Evolutionary conservation across 257 asterid genomes (phyloP).

Genomic region (Solanum pennellii): DNA sequence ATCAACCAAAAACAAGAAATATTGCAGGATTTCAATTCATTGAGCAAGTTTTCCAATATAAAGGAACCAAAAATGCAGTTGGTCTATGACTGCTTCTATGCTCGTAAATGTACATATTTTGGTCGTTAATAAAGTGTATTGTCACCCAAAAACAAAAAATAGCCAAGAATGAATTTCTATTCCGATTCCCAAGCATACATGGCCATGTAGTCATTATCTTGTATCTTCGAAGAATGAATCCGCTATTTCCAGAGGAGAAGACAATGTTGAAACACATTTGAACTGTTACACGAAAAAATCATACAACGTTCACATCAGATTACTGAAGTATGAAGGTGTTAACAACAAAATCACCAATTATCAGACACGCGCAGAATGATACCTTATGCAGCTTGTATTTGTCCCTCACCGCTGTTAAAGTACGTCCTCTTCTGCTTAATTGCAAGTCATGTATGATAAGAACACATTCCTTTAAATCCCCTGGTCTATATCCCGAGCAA

Average conservation of each 20-base stretch:
- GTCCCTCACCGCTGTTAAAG: conserved; percentile 53
- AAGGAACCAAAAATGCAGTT: not conserved
- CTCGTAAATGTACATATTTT: not conserved
- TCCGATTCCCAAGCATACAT: not conserved
- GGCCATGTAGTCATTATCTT: not conserved
- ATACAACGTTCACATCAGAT: not conserved
- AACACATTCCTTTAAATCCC: conserved; percentile 58
- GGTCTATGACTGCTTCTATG: not conserved
- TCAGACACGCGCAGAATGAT: not conserved
- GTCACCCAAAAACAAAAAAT: not conserved
- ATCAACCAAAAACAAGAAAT: not conserved
- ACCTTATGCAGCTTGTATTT: conserved; percentile 80
- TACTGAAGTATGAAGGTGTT: not conserved
- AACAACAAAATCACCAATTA: not conserved
- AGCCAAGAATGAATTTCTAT: not conserved
- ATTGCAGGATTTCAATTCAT: not conserved
- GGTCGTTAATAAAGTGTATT: not conserved
- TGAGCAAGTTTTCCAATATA: not conserved
- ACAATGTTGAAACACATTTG: conserved; percentile 51
- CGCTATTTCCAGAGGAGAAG: conserved; percentile 37
- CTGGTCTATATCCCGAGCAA: conserved; percentile 48
- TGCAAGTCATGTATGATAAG: conserved; percentile 57
- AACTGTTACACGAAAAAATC: conserved; percentile 35
- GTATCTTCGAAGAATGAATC: conserved; percentile 25
- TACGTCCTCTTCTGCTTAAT: conserved; percentile 35